Percentiles rank a stretch among this genome's conserved stretches.
Conservation (phyloP, 225 moss, liverwort and hornwort genomes). For the Pseudoscleropodium purum region DNA sequence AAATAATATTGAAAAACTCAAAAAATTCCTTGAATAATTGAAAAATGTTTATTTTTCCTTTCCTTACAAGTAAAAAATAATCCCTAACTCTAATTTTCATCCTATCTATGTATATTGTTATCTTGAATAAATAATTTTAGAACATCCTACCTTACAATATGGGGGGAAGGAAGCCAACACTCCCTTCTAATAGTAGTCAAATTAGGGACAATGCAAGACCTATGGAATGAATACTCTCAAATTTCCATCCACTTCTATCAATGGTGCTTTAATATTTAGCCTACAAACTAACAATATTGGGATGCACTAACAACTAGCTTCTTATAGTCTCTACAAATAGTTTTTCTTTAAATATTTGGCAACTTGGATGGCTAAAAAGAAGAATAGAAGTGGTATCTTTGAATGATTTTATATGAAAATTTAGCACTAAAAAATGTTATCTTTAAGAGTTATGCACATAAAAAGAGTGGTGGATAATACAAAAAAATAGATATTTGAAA, state of each 20-base stretch:
- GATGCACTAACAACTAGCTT: accelerated
- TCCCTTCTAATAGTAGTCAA: too few species aligned
- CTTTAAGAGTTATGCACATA: too few species aligned
- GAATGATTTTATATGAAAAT: background rate
- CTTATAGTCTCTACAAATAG: accelerated
- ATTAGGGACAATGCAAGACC: background rate
- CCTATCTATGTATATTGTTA: background rate
- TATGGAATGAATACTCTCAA: background rate
- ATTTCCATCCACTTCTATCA: background rate
- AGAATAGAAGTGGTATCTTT: background rate
- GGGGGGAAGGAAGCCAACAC: background rate
- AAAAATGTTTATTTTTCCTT: background rate
- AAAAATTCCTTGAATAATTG: too few species aligned
- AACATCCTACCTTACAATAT: background rate
- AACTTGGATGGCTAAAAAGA: too few species aligned
- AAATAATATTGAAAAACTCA: too few species aligned
- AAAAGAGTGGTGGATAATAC: too few species aligned
- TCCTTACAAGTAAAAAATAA: too few species aligned
- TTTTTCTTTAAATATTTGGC: background rate
- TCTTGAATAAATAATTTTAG: background rate
- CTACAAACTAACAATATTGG: background rate
- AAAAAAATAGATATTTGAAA: too few species aligned
- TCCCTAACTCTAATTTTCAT: background rate
- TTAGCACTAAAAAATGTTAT: too few species aligned
- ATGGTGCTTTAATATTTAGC: background rate